Base-by-base conservation (phyloP, 805 yeast species). In the Lachancea waltii region DNA sequence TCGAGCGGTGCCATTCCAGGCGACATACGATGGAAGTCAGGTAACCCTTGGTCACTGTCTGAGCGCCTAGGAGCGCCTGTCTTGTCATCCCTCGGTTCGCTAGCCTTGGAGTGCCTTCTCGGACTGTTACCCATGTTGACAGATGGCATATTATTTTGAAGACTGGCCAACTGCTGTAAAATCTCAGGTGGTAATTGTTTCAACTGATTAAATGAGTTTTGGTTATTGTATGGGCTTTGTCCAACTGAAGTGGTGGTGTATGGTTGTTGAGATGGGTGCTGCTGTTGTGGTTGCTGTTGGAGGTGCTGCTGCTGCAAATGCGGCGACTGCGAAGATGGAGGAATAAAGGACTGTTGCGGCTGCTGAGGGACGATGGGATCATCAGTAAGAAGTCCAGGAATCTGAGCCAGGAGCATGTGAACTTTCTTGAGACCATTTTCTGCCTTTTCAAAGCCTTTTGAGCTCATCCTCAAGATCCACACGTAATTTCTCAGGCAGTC, bases 391-490 rank as follows among this genome's bases (percentile, higher is more conserved):
- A 81, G 58, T 0, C 86, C 89, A 0, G 95, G 95, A 14, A 89
- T 77, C 41, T 85, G 85, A 17, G 72, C 69, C 36, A 85, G 63
- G 3, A 89, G 72, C 46, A 81, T 69, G 50, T 86, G 90, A 40
- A 89, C 73, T 50, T 79, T 74, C 35, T 69, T 67, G 30, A 87
- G 62, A 0, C 96, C 95, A 38, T 72, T 74, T n/a, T 76, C 74
- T 23, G 85, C 85, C 44, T 84, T 89, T 21, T 75, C 82, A 53
- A 85, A 86, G 21, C 85, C 81, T 46, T 79, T 79, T 3, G 92
- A 73, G 30, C 85, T 76, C 19, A 81, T 78, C 54, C 81, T 77
- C 30, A 90, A 60, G 8, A 79, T 73, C 81, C 86, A 78, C 42
- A 94, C 68, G 58, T 84, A 89, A 48, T 81, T 82, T 51, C 75